These are phyloP conservation scores for Arthrobotrys sinensis DNA, from an alignment of 2,329 filamentous ascomycete genomes.

Conservation along the genomic window DNA sequence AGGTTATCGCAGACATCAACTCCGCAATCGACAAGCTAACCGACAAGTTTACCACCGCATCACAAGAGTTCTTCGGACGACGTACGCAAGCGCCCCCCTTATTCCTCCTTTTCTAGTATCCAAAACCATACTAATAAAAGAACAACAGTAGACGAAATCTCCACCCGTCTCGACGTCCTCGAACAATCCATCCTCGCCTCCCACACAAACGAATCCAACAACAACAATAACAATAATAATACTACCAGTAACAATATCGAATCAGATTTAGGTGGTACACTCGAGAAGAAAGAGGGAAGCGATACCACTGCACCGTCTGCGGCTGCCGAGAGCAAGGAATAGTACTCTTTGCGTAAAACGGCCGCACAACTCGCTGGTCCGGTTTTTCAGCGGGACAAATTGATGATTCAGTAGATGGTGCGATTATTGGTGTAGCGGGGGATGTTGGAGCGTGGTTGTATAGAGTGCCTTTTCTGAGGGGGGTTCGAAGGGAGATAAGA, in stretches of 20 bases:
- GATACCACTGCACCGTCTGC: conserved; percentile 14
- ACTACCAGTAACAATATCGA: background rate
- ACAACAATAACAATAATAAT: background rate
- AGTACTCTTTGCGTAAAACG: conserved; percentile 12
- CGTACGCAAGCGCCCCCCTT: conserved; percentile 17
- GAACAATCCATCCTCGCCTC: conserved; percentile 55
- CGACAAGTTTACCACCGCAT: conserved; percentile 58
- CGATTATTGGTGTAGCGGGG: too few relatives aligned
- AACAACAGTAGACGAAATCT: conserved; percentile 52
- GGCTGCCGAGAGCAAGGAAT: conserved; percentile 31
- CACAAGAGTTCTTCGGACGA: conserved; percentile 55
- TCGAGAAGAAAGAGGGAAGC: conserved; percentile 51
- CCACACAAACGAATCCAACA: conserved; percentile 41
- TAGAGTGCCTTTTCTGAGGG: background rate
- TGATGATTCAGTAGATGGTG: background rate
- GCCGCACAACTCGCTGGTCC: conserved; percentile 21
- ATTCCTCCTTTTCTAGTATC: background rate
- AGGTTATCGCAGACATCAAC: conserved; percentile 60
- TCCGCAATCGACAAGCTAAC: conserved; percentile 59
- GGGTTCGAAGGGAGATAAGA: background rate
- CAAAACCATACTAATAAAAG: background rate
- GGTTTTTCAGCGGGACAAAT: background rate
- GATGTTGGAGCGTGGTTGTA: background rate
- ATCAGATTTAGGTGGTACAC: background rate
- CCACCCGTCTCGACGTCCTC: conserved; percentile 54